These are phyloP conservation scores for Prunus davidiana DNA, from an alignment of 306 rosid species.

Conservation along the genomic window DNA sequence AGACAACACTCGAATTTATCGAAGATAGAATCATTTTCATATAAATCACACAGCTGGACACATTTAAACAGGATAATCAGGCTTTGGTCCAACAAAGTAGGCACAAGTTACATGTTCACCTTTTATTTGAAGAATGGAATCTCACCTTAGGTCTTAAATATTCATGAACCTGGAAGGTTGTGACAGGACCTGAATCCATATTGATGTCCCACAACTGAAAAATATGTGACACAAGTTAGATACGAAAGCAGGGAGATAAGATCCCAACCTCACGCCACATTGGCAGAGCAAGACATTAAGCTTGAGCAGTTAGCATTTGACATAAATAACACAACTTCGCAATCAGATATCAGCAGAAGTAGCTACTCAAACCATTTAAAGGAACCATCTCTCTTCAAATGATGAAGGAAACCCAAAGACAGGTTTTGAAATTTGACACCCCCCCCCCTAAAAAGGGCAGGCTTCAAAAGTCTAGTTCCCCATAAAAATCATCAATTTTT, in stretches of 20 bases:
- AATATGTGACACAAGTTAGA: conserved; percentile 18
- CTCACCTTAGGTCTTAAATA: conserved; percentile 94
- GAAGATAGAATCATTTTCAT: conserved; percentile 95
- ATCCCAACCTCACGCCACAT: neutral
- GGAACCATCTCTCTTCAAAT: neutral
- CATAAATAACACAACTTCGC: neutral
- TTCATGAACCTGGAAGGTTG: conserved; percentile 97
- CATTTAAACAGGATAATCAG: conserved; percentile 20
- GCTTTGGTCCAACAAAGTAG: conserved; percentile 14
- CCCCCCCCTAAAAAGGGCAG: too few species aligned
- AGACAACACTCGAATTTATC: conserved; percentile 96
- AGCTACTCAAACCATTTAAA: neutral
- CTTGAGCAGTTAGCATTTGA: neutral
- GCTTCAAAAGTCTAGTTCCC: neutral
- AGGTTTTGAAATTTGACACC: neutral
- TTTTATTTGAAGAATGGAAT: conserved; percentile 18
- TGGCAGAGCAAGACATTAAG: too few species aligned
- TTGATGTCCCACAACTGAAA: conserved; percentile 98
- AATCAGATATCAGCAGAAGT: neutral
- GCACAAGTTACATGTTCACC: conserved; percentile 20
- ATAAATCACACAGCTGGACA: conserved; percentile 89
- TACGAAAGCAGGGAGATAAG: neutral
- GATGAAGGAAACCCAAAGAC: neutral
- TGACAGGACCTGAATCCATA: conserved; percentile 96
- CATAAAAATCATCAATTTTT: neutral